These are phyloP conservation scores for Alternaria triticina DNA, from an alignment of 2,329 filamentous ascomycete genomes.

Conservation along the genomic window DNA sequence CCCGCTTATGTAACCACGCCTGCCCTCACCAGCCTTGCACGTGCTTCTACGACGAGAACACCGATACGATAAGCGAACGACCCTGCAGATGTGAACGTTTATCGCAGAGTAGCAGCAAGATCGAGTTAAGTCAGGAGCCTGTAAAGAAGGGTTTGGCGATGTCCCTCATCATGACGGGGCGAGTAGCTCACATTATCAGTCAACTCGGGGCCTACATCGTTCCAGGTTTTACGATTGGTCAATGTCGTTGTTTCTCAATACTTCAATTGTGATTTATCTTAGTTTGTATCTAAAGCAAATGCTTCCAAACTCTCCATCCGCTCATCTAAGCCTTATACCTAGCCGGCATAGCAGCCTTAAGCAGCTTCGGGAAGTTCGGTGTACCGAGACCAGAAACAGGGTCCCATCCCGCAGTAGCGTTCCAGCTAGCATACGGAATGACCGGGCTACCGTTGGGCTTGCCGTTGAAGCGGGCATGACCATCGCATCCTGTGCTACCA, in stretches of 20 bases:
- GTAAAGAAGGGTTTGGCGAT: background rate
- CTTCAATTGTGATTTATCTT: too few relatives aligned
- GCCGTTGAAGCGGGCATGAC: slow-evolving; percentile 31
- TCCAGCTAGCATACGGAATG: slow-evolving; percentile 39
- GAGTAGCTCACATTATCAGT: background rate
- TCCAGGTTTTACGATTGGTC: too few relatives aligned
- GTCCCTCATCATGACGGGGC: background rate
- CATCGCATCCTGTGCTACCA: slow-evolving; percentile 47
- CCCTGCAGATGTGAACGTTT: background rate
- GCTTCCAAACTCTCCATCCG: too few relatives aligned
- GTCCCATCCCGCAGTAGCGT: slow-evolving; percentile 45
- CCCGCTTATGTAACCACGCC: slow-evolving; percentile 28
- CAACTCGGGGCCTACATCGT: too few relatives aligned
- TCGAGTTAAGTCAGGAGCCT: fast-evolving
- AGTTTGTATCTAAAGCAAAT: too few relatives aligned
- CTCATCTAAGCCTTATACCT: slow-evolving; percentile 26
- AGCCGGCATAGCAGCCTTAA: slow-evolving; percentile 34
- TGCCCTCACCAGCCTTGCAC: background rate
- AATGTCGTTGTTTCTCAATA: background rate
- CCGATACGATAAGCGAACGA: background rate
- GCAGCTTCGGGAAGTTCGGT: slow-evolving; percentile 38
- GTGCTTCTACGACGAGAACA: background rate
- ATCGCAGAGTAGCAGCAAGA: fast-evolving
- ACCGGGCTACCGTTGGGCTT: slow-evolving; percentile 39
- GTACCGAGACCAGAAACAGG: slow-evolving; percentile 41